phyloP scores from a whole-genome alignment of 2,329 filamentous ascomycete species.

The Aspergillus felis region DNA sequence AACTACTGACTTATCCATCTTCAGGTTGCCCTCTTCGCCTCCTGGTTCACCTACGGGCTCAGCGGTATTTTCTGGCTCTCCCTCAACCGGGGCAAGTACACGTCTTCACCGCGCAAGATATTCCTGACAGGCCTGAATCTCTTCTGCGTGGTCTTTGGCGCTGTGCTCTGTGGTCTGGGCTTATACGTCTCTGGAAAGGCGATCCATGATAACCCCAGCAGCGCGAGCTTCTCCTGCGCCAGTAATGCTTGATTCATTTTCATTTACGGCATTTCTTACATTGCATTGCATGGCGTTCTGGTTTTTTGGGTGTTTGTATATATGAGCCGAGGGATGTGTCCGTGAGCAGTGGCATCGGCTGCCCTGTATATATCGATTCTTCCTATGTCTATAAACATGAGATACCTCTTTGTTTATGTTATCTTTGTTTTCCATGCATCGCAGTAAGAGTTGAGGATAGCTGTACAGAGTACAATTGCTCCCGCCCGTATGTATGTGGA shows the following conservation, averaged over 20 bases:
- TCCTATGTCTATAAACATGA: neutral
- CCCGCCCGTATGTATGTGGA: too few relatives aligned
- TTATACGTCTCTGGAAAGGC: constrained; percentile 33
- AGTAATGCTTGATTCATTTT: constrained; percentile 19
- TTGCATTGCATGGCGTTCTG: neutral
- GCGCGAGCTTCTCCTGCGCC: constrained; percentile 30
- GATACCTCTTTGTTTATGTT: neutral
- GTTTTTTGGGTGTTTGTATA: neutral
- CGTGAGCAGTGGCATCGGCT: neutral
- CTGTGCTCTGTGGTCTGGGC: constrained; percentile 31
- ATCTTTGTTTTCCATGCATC: neutral
- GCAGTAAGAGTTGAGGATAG: neutral
- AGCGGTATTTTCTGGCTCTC: constrained; percentile 38
- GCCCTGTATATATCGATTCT: neutral
- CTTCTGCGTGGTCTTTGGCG: constrained; percentile 11
- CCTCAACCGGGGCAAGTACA: constrained; percentile 32
- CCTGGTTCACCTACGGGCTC: constrained; percentile 59
- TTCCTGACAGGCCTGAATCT: constrained; percentile 25
- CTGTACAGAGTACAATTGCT: too few relatives aligned
- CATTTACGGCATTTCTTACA: neutral
- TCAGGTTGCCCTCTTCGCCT: constrained; percentile 57
- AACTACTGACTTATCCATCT: neutral
- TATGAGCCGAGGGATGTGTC: neutral
- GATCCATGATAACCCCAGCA: constrained; percentile 30
- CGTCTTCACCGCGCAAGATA: constrained; percentile 29